A percentile compares a stretch with the other conserved stretches of the same genome.
Evolutionary conservation across 169 alveolate genomes (phyloP).

Genomic region (Sarcocystis neurona): DNA sequence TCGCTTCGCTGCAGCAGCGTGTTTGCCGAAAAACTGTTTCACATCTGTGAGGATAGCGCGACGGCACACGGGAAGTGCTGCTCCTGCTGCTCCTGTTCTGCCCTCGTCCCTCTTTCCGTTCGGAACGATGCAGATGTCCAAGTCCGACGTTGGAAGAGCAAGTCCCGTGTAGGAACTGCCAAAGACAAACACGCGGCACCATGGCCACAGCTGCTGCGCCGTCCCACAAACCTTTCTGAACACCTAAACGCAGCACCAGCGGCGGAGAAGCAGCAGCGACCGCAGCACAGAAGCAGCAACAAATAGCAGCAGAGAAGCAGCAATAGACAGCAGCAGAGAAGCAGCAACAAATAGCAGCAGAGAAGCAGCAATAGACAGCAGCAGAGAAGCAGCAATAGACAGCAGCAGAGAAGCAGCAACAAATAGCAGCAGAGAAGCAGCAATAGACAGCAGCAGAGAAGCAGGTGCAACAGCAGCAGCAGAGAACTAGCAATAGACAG

Average conservation of each 20-base stretch:
- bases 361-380: background rate
- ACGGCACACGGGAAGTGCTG: too few species aligned
- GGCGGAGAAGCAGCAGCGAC: too few species aligned
- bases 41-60: background rate
- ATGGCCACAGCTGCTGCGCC: background rate
- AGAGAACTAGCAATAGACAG: too few species aligned
- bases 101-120: too few species aligned
- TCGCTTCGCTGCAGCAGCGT: background rate
- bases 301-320: background rate
- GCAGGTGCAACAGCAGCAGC: too few species aligned
- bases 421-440: too few species aligned
- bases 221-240: background rate
- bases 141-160: constrained; percentile 27
- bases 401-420: too few species aligned
- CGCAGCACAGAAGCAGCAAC: background rate
- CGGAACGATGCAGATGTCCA: constrained; percentile 39
- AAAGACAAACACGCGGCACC: background rate
- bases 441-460: too few species aligned
- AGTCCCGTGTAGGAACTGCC: constrained; percentile 16
- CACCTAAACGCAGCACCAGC: too few species aligned
- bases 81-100: too few species aligned
- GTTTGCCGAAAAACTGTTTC: background rate
- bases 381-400: too few species aligned
- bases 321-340: background rate
- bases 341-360: background rate